phyloP scores from a whole-genome alignment of 225 moss, liverwort and hornwort species.

The Straminergon stramineum region DNA sequence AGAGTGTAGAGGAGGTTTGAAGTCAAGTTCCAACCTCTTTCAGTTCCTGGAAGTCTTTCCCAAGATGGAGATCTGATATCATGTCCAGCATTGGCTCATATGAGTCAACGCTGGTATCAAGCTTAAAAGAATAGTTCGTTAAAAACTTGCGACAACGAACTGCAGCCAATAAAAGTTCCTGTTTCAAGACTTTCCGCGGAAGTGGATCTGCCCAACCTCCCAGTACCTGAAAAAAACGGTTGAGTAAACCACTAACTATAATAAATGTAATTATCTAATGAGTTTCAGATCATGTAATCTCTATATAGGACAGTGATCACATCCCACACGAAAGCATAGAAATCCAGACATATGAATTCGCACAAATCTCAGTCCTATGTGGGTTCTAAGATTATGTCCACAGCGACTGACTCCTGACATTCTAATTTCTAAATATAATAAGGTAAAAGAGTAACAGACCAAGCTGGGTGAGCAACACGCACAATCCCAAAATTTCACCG shows the following conservation, averaged over 20 bases:
- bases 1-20: background rate
- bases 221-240: conserved; percentile 38
- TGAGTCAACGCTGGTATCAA: conserved; percentile 58
- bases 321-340: background rate
- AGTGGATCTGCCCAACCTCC: conserved; percentile 87
- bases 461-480: background rate
- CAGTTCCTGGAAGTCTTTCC: conserved; percentile 21
- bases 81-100: conserved; percentile 67
- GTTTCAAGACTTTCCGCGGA: conserved; percentile 65
- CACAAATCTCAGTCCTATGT: background rate
- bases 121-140: conserved; percentile 44
- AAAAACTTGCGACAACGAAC: conserved; percentile 56
- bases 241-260: background rate
- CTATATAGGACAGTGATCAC: background rate
- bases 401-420: background rate
- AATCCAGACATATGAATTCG: background rate
- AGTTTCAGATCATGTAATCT: background rate
- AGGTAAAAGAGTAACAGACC: background rate
- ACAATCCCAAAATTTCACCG: background rate
- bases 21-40: conserved; percentile 22
- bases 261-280: background rate
- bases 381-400: background rate
- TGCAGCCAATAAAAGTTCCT: conserved; percentile 74
- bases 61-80: conserved; percentile 59
- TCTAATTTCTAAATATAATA: background rate